A percentile compares a stretch with the other conserved stretches of the same genome.
phyloP scores from a whole-genome alignment of 371 early-diverging fungal species.

The Chytridium lagenaria region DNA sequence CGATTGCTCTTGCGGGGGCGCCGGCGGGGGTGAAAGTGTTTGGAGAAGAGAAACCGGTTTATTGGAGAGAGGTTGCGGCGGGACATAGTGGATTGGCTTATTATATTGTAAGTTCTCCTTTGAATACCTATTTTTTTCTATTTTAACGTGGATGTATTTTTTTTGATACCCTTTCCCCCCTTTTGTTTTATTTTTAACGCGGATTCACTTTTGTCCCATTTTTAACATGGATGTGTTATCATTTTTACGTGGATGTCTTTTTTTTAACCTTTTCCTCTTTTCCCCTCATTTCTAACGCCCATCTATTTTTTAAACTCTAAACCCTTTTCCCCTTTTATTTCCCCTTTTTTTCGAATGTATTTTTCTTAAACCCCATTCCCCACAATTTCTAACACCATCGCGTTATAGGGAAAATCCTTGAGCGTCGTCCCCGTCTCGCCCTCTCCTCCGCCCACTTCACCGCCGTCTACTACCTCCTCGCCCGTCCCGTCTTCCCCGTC shows the following conservation, averaged over 20 bases:
- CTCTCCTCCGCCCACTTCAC: slow-evolving; percentile 41
- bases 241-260: no score
- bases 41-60: slow-evolving; percentile 50
- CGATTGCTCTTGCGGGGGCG: slow-evolving; percentile 47
- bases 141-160: no score
- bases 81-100: slow-evolving; percentile 47
- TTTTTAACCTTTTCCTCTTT: neutral
- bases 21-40: slow-evolving; percentile 54
- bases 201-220: neutral
- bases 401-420: slow-evolving; percentile 34
- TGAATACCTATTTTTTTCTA: neutral
- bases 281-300: no score
- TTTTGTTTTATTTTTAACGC: neutral
- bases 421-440: slow-evolving; percentile 36
- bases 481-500: slow-evolving; percentile 42
- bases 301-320: no score
- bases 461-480: slow-evolving; percentile 42
- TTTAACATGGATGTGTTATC: no score
- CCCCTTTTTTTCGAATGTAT: neutral
- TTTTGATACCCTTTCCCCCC: neutral
- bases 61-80: slow-evolving; percentile 46
- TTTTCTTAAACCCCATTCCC: neutral
- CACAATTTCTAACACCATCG: no score
- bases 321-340: neutral
- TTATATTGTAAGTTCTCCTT: slow-evolving; percentile 40